Conservation (phyloP, 306 rosid genomes). For the Rosa chinensis region DNA sequence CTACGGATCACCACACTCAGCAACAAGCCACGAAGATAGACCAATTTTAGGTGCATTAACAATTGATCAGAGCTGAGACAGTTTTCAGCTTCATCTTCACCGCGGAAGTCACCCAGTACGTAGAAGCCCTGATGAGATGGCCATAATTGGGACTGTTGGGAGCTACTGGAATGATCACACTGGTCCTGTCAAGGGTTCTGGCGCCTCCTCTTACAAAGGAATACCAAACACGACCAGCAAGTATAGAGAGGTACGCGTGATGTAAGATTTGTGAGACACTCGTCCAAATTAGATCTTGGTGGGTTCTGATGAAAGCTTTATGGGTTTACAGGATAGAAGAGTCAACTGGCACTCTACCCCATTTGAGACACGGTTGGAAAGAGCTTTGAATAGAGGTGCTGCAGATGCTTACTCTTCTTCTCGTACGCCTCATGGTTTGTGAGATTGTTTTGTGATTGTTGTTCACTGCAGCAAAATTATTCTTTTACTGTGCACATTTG, state of each 20-base stretch:
- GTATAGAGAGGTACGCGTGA: conserved; percentile 71
- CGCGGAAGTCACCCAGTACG: conserved; percentile 67
- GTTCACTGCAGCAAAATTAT: too few species aligned
- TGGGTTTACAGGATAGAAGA: conserved; percentile 71
- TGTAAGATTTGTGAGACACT: conserved; percentile 32
- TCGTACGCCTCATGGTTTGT: conserved; percentile 23
- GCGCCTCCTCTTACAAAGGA: conserved; percentile 66
- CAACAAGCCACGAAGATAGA: too few species aligned
- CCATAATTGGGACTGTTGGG: conserved; percentile 84
- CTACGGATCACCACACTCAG: too few species aligned
- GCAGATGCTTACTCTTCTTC: conserved; percentile 36
- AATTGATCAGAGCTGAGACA: conserved; percentile 70
- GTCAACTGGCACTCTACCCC: conserved; percentile 87
- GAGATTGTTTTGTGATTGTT: conserved; percentile 8
- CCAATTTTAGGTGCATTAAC: conserved; percentile 87
- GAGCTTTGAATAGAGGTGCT: conserved; percentile 64
- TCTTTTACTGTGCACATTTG: too few species aligned
- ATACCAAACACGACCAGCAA: conserved; percentile 86
- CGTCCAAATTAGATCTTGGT: conserved; percentile 17
- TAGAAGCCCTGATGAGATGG: conserved; percentile 71
- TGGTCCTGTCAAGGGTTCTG: conserved; percentile 39
- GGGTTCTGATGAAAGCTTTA: conserved; percentile 45
- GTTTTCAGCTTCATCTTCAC: conserved; percentile 64
- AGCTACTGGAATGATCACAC: conserved; percentile 58
- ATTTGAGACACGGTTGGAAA: conserved; percentile 81